Percentiles rank a stretch among this genome's conserved stretches.
These are phyloP conservation scores for Acorus gramineus DNA, from an alignment of 106 monocot genomes.

Conservation along the genomic window DNA sequence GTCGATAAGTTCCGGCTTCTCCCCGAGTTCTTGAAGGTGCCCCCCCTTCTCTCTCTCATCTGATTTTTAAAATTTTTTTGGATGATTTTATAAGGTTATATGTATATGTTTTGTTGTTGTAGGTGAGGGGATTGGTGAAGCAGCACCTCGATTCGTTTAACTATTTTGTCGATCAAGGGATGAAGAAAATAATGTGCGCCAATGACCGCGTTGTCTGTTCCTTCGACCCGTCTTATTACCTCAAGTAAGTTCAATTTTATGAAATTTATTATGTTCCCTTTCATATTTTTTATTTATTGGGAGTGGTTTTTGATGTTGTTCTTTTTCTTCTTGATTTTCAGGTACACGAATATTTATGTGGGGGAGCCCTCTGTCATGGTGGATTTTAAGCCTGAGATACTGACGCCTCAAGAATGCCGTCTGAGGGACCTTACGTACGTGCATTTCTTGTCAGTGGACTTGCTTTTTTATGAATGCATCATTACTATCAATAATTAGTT, in stretches of 20 bases:
- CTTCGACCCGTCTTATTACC: conserved; percentile 36
- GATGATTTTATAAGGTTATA: neutral
- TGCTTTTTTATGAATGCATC: neutral
- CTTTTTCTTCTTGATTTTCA: conserved; percentile 5
- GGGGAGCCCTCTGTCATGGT: conserved; percentile 23
- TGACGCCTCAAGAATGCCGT: conserved; percentile 71
- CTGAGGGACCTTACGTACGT: conserved; percentile 70
- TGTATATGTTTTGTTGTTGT: conserved; percentile 1
- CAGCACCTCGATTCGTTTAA: conserved; percentile 89
- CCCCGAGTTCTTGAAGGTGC: conserved; percentile 70
- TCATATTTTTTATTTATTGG: neutral
- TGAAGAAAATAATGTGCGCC: conserved; percentile 82
- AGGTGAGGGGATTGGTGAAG: conserved; percentile 93
- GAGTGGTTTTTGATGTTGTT: neutral
- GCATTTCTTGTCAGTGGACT: neutral
- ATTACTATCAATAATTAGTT: neutral
- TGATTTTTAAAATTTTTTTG: neutral
- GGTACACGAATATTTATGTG: conserved; percentile 59
- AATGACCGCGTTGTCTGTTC: conserved; percentile 51
- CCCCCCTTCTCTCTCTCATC: neutral
- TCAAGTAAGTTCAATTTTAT: conserved; percentile 22
- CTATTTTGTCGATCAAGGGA: conserved; percentile 61
- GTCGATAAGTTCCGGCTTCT: conserved; percentile 82
- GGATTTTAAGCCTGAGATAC: conserved; percentile 9
- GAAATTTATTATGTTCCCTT: neutral